Conservation (phyloP, 371 early-diverging fungal genomes). For the Paramicrosporidium saccamoebae region DNA sequence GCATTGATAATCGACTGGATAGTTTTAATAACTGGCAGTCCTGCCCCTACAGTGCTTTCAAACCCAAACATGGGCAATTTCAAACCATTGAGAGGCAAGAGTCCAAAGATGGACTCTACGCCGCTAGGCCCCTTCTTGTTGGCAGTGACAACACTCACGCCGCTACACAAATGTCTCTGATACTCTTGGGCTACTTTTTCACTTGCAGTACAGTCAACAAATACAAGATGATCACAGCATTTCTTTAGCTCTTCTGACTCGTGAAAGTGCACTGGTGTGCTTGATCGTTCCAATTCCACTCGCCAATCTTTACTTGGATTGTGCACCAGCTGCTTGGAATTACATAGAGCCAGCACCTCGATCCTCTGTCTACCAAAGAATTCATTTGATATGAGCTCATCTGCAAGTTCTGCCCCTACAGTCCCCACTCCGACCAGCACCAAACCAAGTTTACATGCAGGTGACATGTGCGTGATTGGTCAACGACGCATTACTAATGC, state of each 20-base stretch:
- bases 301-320: background rate
- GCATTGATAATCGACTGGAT: conserved; percentile 55
- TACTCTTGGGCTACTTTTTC: conserved; percentile 38
- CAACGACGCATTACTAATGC: too few relatives aligned
- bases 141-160: conserved; percentile 67
- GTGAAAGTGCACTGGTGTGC: background rate
- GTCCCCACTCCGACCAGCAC: too few relatives aligned
- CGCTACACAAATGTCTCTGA: conserved; percentile 34
- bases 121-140: conserved; percentile 88
- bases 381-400: too few relatives aligned
- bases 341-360: too few relatives aligned
- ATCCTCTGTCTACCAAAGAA: too few relatives aligned
- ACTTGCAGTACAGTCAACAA: conserved; percentile 73
- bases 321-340: background rate
- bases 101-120: conserved; percentile 19
- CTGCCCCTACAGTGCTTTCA: conserved; percentile 92
- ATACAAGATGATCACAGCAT: too few relatives aligned
- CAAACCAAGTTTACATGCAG: too few relatives aligned
- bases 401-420: too few relatives aligned
- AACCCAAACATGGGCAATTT: conserved; percentile 13
- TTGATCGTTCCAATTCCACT: background rate
- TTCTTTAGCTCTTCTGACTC: conserved; percentile 1
- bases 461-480: too few relatives aligned
- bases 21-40: conserved; percentile 72
- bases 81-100: conserved; percentile 17